A percentile compares a stretch with the other conserved stretches of the same genome.
Conservation (phyloP, 2,329 filamentous ascomycete genomes). For the Domatiomyces globalis region DNA sequence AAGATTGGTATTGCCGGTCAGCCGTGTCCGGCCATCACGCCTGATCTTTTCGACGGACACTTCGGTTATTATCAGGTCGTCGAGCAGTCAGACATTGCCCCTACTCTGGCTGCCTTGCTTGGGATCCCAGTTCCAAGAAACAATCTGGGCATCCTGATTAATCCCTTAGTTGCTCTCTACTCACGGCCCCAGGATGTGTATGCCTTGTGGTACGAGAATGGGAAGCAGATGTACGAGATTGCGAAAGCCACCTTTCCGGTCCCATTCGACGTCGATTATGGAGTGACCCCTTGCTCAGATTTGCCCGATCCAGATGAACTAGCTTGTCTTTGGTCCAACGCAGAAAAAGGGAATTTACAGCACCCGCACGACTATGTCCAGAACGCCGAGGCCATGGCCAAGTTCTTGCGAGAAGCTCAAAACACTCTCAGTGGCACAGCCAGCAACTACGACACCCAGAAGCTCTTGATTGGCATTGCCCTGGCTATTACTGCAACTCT, state of each 20-base stretch:
- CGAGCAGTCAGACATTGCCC: slow-evolving; percentile 90
- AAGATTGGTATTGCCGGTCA: slow-evolving; percentile 21
- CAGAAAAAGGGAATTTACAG: neutral
- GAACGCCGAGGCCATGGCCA: neutral
- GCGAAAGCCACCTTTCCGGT: slow-evolving; percentile 56
- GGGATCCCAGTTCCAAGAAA: slow-evolving; percentile 82
- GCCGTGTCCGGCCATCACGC: slow-evolving; percentile 35
- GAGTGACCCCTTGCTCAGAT: slow-evolving; percentile 16
- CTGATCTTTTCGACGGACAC: slow-evolving; percentile 38
- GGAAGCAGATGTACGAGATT: slow-evolving; percentile 63
- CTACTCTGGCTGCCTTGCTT: slow-evolving; percentile 72
- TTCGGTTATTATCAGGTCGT: slow-evolving; percentile 73
- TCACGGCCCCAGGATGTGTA: slow-evolving; percentile 40
- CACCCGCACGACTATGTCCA: slow-evolving; percentile 1
- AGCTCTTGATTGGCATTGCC: slow-evolving; percentile 36
- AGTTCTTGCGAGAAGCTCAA: slow-evolving; percentile 62
- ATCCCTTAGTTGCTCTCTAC: slow-evolving; percentile 69
- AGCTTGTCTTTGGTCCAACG: slow-evolving; percentile 53
- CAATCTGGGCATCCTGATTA: slow-evolving; percentile 74
- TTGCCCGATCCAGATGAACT: slow-evolving; percentile 39
- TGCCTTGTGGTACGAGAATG: slow-evolving; percentile 62
- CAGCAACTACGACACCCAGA: slow-evolving; percentile 72
- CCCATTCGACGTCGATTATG: slow-evolving; percentile 26
- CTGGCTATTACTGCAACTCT: slow-evolving; percentile 19
- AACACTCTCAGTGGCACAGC: slow-evolving; percentile 73